Evolutionary conservation across 2,329 filamentous ascomycete species (phyloP), one percentile per base, ranked within the genome.

Genomic region (Nothophaeocryptopus gaeumannii): DNA sequence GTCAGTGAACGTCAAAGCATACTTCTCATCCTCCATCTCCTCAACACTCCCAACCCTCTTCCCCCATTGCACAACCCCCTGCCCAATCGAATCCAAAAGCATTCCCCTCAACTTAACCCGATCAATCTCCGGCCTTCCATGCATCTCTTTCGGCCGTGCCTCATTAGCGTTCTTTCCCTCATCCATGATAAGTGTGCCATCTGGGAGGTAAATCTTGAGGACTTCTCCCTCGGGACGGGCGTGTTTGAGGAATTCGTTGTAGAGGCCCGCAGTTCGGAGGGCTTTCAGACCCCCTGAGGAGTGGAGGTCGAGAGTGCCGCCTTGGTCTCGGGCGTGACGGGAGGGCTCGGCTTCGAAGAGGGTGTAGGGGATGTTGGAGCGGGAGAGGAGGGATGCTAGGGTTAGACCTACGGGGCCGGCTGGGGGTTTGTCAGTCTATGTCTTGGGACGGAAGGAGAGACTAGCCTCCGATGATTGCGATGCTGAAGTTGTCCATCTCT

Each of bases 111-210:
- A 48, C 33, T 67, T 62, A 10, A 51, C 45, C 2, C 72, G 68
- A 55, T 74, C 72, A 31, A 74, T 72, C 57, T 75, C 72, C 1
- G 72, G 72, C 3, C 58, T 63, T 30, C 64, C 61, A 5, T 59
- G 20, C 50, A 60, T 55, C 5, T 26, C 20, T 7, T 26, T 26
- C 20, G 20, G 20, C 20, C 20, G 3, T 7, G 20, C 20, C 7
- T 26, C 20, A 26, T 26, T 7, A 26, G 20, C 20, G 7, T 26
- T 26, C 20, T 3, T 4, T 26, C 20, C 20, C 20, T 26, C 20
- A 26, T 26, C 20, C 20, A 26, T 26, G 20, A 26, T 26, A 7
- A 26, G 20, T 7, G 3, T 26, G 20, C 20, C 20, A 26, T 26
- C 20, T 26, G 20, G 20, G 20, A 26, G 20, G 20, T 26, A 26